Evolutionary conservation across 2,329 filamentous ascomycete genomes (phyloP).

Genomic region (Taxawa tesnikishii): DNA sequence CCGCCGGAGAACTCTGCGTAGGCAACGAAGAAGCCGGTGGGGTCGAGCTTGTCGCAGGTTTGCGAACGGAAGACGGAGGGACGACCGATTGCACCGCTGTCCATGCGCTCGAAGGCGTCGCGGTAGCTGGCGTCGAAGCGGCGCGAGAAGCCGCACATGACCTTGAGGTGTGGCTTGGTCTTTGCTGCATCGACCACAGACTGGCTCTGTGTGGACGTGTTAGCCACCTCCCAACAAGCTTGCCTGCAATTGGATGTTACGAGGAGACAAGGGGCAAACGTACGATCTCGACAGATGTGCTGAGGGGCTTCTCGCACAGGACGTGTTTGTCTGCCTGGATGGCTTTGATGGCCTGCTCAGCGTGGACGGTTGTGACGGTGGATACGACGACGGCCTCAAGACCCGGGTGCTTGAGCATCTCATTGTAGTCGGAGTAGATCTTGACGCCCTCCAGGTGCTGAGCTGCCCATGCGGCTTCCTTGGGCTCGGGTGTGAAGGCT

Average conservation of each 20-base stretch:
- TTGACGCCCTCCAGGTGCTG: conserved; percentile 38
- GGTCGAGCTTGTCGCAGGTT: conserved; percentile 55
- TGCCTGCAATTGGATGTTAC: too few relatives aligned
- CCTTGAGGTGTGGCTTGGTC: conserved; percentile 47
- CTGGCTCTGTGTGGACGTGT: conserved; percentile 37
- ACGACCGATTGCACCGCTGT: conserved; percentile 44
- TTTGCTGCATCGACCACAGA: conserved; percentile 45
- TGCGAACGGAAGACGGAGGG: conserved; percentile 51
- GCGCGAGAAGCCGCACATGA: conserved; percentile 54
- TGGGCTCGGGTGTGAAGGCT: conserved; percentile 31
- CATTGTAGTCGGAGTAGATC: conserved; percentile 42
- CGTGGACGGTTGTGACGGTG: conserved; percentile 43
- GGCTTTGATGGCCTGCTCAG: conserved; percentile 44
- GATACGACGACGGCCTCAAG: conserved; percentile 44
- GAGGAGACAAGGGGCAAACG: conserved; percentile 14
- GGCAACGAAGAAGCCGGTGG: conserved; percentile 54
- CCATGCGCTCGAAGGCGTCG: conserved; percentile 42
- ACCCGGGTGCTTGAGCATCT: conserved; percentile 44
- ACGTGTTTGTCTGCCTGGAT: conserved; percentile 44
- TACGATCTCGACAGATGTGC: conserved; percentile 47
- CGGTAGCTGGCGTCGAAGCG: conserved; percentile 56
- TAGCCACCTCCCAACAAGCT: conserved; percentile 1
- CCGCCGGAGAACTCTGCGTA: conserved; percentile 55
- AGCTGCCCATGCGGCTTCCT: conserved; percentile 36
- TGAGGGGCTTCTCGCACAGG: conserved; percentile 48